Evolutionary conservation across 1,284 basidiomycete species (phyloP), one percentile per base, ranked within the genome.

Genomic region (Filobasidium uniguttulatum): DNA sequence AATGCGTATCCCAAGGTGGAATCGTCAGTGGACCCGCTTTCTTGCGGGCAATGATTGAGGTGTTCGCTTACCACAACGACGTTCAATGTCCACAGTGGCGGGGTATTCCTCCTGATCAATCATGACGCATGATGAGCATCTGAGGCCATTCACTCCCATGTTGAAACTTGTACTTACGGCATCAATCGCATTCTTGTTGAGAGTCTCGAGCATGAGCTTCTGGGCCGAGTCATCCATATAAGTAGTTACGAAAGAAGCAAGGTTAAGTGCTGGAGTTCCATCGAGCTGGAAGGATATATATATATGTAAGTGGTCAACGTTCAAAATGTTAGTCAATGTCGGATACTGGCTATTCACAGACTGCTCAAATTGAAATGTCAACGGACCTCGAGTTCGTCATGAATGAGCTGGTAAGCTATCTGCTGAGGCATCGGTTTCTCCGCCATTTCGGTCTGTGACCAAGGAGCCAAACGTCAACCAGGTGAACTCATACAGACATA

Each of bases 181-280:
- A 57, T 65, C 65, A 36, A 67, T 66, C 43, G 62, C 63, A 57
- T 67, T 66, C 55, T 56, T 58, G 49, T 48, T 48, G 34, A 60
- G 50, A 43, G 55, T 53, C 30, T 48, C 44, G 29, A 33, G 37
- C 52, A 54, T 57, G 34, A 68, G 56, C 51, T 63, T 54, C 48
- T 66, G 62, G 3, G 61, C 63, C 31, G 64, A 57, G 9, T 52
- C 51, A 23, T 61, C 59, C 59, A 60, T 62, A 38, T 55, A 62
- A 9, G 59, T 62, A 3, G 53, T 57, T 10, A 55, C 54, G 40
- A 54, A 60, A 8, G 50, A 53, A n/a, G 51, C 46, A 19, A 60
- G 37, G 45, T 61, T 62, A 25, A 60, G 38, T 6, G 55, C 46
- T 1, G 60, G 58, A 7, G 56, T 57, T 12, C 60, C 57, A 38